Evolutionary conservation across 2,329 filamentous ascomycete genomes (phyloP), one percentile per base, ranked within the genome.

Genomic region (Endoconidiophora polonica): DNA sequence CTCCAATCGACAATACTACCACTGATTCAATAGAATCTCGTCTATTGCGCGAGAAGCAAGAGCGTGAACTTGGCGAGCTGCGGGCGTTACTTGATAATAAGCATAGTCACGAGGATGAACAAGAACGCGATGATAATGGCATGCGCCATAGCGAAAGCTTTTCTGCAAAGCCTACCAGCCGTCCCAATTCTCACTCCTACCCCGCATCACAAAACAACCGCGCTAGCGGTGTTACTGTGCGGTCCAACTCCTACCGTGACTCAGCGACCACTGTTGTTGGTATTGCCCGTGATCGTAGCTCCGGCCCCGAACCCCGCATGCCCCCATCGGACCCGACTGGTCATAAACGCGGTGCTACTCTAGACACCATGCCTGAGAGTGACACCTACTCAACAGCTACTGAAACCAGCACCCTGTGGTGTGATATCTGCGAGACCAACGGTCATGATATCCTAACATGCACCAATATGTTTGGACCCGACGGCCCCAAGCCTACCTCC

Each of bases 371-470:
- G 79, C 72, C 71, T 40, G 81, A 83, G 63, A 83, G 76, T 59
- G 81, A 83, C 57, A 70, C 72, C 12, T 74, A 81, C 63, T 84
- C 82, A 37, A 77, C 75, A 24, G 74, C 77, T 20, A 85, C 82
- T 38, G 84, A 87, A 61, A 79, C 73, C 58, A 83, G 78, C 61
- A 76, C 73, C 14, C 73, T 88, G 55, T 94, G 85, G 83, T 96
- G 90, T 65, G 91, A 96, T 66, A 91, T 96, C 55, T 96, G 90
- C 66, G 88, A 95, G 67, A 85, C 84, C 33, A 74, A 77, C 44
- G 88, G 90, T 14, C 90, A 96, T 61, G 90, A 96, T 59, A 94
- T 96, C 54, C 70, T 96, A 51, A 93, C 85, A 20, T 96, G 90
- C 71, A 87, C 84, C 48, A 90, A 86, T 63, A 91, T 94, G 80